A percentile compares a stretch with the other conserved stretches of the same genome.
Conservation (phyloP, 331 rosid genomes). For the Pyracantha coccinea region DNA sequence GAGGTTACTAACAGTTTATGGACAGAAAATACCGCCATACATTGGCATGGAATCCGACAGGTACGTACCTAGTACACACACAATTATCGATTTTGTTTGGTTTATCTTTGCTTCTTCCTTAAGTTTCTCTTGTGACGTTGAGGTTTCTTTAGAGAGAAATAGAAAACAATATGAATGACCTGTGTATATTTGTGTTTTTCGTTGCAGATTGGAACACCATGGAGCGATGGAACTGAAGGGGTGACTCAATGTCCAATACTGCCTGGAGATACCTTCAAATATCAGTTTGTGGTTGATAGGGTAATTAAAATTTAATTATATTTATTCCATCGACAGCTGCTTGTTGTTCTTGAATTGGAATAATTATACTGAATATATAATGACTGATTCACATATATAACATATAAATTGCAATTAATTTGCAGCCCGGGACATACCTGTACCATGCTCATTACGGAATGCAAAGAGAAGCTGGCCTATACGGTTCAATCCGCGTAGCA, state of each 20-base stretch:
- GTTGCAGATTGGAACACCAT: conserved; percentile 71
- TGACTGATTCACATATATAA: not conserved
- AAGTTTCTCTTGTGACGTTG: too few species aligned
- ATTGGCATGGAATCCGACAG: conserved; percentile 97
- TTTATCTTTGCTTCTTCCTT: too few species aligned
- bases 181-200: not conserved
- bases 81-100: too few species aligned
- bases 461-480: conserved; percentile 82
- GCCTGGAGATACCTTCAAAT: conserved; percentile 71
- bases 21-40: conserved; percentile 75
- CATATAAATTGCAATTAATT: not conserved
- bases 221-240: conserved; percentile 94
- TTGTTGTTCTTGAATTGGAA: not conserved
- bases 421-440: conserved; percentile 69
- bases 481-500: conserved; percentile 58
- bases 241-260: conserved; percentile 74
- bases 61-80: conserved; percentile 12
- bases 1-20: conserved; percentile 52
- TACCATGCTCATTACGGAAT: conserved; percentile 91
- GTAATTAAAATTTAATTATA: conserved; percentile 19
- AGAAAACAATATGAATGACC: too few species aligned
- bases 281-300: conserved; percentile 77
- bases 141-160: too few species aligned
- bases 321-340: not conserved
- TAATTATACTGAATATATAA: not conserved